Conservation (phyloP, 805 yeast species). For the Starmerella asiatica region DNA sequence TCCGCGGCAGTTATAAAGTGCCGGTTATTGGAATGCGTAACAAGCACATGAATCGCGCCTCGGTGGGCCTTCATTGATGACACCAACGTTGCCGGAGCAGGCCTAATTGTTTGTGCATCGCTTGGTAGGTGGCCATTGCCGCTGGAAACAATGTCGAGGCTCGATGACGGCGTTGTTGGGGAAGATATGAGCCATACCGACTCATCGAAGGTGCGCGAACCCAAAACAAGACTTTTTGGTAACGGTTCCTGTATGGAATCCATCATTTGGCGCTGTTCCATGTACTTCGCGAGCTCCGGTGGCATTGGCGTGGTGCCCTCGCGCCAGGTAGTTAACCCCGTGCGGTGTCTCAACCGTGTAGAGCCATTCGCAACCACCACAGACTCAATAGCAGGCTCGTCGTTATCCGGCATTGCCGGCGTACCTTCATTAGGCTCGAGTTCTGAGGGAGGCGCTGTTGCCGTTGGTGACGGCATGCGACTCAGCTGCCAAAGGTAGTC, state of each 20-base stretch:
- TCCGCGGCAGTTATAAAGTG: conserved; percentile 70
- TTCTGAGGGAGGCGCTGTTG: conserved; percentile 1
- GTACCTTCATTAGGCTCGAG: background rate
- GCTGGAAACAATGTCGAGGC: too few relatives aligned
- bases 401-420: background rate
- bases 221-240: background rate
- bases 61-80: conserved; percentile 52
- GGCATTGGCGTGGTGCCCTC: conserved; percentile 12
- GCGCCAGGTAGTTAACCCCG: conserved; percentile 12
- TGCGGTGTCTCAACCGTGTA: background rate
- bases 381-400: background rate
- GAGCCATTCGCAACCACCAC: background rate
- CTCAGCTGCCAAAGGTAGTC: conserved; percentile 41
- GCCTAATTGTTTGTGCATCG: background rate
- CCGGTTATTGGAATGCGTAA: conserved; percentile 45
- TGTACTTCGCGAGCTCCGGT: conserved; percentile 8
- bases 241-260: background rate
- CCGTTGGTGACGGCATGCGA: conserved; percentile 2
- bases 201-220: background rate
- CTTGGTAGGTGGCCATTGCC: background rate
- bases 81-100: conserved; percentile 29
- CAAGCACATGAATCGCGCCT: conserved; percentile 44
- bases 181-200: background rate
- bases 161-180: background rate
- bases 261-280: background rate